Conservation (phyloP, 306 rosid genomes). For the Gleditsia sinensis region DNA sequence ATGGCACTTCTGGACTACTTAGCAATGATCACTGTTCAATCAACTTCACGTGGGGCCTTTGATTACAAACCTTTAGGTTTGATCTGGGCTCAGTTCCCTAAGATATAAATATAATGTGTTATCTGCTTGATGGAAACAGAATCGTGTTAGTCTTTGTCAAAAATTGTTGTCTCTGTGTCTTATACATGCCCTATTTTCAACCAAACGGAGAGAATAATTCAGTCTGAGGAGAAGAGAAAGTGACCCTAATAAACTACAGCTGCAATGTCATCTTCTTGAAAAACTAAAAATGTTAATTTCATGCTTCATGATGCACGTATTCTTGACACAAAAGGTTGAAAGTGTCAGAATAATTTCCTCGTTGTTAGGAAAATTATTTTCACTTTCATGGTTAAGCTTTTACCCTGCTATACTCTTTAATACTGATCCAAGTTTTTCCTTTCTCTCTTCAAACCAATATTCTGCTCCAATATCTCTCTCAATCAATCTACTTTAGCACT, state of each 20-base stretch:
- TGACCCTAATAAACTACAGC: not conserved
- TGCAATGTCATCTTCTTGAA: conserved; percentile 4
- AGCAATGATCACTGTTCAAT: conserved; percentile 94
- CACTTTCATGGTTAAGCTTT: no score
- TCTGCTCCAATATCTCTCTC: no score
- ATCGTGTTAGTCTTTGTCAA: not conserved
- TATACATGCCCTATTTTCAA: not conserved
- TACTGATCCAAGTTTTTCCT: no score
- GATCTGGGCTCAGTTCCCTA: conserved; percentile 94
- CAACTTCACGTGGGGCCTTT: conserved; percentile 76
- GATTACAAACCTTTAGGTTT: conserved; percentile 98
- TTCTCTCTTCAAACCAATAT: no score
- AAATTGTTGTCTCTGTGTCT: not conserved
- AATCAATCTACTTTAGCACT: no score
- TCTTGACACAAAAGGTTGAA: no score
- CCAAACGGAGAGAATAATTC: no score
- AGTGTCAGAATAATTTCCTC: no score
- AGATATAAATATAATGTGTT: conserved; percentile 49
- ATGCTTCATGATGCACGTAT: no score
- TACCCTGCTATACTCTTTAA: no score
- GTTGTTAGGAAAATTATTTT: no score
- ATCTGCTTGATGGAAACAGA: not conserved
- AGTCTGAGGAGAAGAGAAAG: no score
- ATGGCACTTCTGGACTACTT: conserved; percentile 87
- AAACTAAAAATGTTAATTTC: conserved; percentile 3